Percentiles rank a stretch among this genome's conserved stretches.
These are phyloP conservation scores for Silene vulgaris DNA, from an alignment of 179 eudicot species.

Conservation along the genomic window DNA sequence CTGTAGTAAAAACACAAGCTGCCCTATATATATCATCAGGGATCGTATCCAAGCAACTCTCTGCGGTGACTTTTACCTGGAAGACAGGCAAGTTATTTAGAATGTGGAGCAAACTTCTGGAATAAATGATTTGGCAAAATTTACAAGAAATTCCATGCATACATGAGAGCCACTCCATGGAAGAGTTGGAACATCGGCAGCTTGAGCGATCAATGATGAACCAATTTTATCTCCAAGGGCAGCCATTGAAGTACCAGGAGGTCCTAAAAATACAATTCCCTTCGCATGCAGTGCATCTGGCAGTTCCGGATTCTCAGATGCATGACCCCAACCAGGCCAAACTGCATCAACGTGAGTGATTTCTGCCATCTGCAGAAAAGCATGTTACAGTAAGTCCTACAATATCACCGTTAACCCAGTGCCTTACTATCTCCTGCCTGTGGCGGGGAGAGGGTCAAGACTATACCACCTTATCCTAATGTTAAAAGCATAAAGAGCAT, in stretches of 20 bases:
- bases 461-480: too few species aligned
- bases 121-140: background rate
- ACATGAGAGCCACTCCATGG: constrained; percentile 99
- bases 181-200: constrained; percentile 96
- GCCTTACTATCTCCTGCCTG: background rate
- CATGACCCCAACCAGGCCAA: constrained; percentile 99
- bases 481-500: too few species aligned
- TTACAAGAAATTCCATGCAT: constrained; percentile 22
- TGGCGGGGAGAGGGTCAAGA: background rate
- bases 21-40: constrained; percentile 78
- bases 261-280: constrained; percentile 90
- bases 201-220: constrained; percentile 96
- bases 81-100: background rate
- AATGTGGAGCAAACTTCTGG: background rate
- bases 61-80: constrained; percentile 80
- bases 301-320: constrained; percentile 96
- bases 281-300: constrained; percentile 87
- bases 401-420: background rate
- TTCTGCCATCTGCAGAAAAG: constrained; percentile 70
- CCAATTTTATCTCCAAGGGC: constrained; percentile 99
- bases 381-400: constrained; percentile 10
- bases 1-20: constrained; percentile 89
- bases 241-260: constrained; percentile 85
- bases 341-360: constrained; percentile 95
- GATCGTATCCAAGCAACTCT: constrained; percentile 71